Evolutionary conservation across 2,329 filamentous ascomycete genomes (phyloP).

Genomic region (Cercospora nicotianae): DNA sequence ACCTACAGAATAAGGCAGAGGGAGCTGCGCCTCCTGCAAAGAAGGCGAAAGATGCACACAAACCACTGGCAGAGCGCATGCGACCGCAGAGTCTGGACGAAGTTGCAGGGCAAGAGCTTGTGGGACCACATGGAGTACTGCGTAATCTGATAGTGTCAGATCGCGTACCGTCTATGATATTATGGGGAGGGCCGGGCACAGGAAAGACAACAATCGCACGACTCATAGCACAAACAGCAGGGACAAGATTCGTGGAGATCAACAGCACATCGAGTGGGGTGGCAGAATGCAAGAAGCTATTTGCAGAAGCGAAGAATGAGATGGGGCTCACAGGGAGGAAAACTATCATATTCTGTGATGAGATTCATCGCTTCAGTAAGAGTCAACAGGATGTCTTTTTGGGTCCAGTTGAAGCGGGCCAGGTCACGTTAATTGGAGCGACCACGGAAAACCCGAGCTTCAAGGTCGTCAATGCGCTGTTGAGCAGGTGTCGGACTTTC

Average conservation of each 20-base stretch:
- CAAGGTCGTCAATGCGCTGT: slow-evolving; percentile 81
- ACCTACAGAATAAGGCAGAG: slow-evolving; percentile 17
- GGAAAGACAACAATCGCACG: slow-evolving; percentile 91
- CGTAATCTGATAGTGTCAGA: slow-evolving; percentile 82
- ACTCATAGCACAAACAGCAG: slow-evolving; percentile 79
- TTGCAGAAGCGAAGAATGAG: slow-evolving; percentile 79
- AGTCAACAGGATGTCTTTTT: slow-evolving; percentile 93
- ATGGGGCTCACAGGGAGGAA: slow-evolving; percentile 77
- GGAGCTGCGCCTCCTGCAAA: slow-evolving; percentile 59
- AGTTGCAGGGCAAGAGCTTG: slow-evolving; percentile 87
- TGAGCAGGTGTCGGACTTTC: slow-evolving; percentile 89
- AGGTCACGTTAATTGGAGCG: slow-evolving; percentile 87
- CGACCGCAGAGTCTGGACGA: slow-evolving; percentile 80
- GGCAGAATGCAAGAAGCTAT: slow-evolving; percentile 88
- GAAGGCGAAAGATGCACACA: slow-evolving; percentile 64
- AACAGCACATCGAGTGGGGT: slow-evolving; percentile 90
- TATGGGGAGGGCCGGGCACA: slow-evolving; percentile 82
- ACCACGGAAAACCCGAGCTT: slow-evolving; percentile 98
- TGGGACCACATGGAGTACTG: slow-evolving; percentile 79
- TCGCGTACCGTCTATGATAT: slow-evolving; percentile 87
- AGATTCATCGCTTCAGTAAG: slow-evolving; percentile 90
- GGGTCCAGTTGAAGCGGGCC: slow-evolving; percentile 85
- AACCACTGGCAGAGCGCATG: slow-evolving; percentile 92
- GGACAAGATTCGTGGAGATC: slow-evolving; percentile 88
- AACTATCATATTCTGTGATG: slow-evolving; percentile 97